A percentile compares a stretch with the other conserved stretches of the same genome.
phyloP scores from a whole-genome alignment of 805 yeast genomes.

The Nakazawaea molendinolei region DNA sequence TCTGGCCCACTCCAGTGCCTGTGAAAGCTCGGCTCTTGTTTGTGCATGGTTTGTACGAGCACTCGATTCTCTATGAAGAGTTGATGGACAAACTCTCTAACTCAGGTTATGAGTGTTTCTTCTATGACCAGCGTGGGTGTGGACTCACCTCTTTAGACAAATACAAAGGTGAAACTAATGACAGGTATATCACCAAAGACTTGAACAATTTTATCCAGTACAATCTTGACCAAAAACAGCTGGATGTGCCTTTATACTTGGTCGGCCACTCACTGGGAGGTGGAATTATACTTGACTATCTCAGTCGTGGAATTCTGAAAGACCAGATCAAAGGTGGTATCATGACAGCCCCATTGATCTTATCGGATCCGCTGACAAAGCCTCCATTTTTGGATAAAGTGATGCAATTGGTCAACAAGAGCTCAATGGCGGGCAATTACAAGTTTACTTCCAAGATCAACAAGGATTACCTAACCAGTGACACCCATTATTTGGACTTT shows the following conservation, averaged over 20 bases:
- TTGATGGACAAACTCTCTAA: slow-evolving; percentile 45
- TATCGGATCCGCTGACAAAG: slow-evolving; percentile 47
- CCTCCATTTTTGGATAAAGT: slow-evolving; percentile 42
- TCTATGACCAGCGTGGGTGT: slow-evolving; percentile 72
- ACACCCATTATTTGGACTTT: slow-evolving; percentile 38
- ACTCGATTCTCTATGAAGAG: slow-evolving; percentile 40
- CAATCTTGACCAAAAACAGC: slow-evolving; percentile 32
- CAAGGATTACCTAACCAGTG: slow-evolving; percentile 44
- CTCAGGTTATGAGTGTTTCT: slow-evolving; percentile 57
- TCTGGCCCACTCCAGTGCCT: slow-evolving; percentile 3
- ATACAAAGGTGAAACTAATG: slow-evolving; percentile 49
- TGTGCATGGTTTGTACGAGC: slow-evolving; percentile 72
- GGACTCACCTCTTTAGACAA: slow-evolving; percentile 56
- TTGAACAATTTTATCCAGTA: slow-evolving; percentile 48
- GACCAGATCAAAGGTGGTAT: slow-evolving; percentile 41
- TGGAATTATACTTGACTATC: slow-evolving; percentile 59
- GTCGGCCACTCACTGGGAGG: slow-evolving; percentile 84
- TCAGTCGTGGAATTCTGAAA: slow-evolving; percentile 43
- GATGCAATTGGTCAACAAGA: slow-evolving; percentile 31
- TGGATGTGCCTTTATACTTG: slow-evolving; percentile 28
- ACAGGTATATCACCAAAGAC: slow-evolving; percentile 48
- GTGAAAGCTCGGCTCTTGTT: slow-evolving; percentile 48
- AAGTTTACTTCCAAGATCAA: slow-evolving; percentile 49
- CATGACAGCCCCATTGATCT: slow-evolving; percentile 53
- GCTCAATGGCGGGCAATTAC: slow-evolving; percentile 35